Conservation (phyloP, 2,329 filamentous ascomycete species). For the Xylariaceae sp. region DNA sequence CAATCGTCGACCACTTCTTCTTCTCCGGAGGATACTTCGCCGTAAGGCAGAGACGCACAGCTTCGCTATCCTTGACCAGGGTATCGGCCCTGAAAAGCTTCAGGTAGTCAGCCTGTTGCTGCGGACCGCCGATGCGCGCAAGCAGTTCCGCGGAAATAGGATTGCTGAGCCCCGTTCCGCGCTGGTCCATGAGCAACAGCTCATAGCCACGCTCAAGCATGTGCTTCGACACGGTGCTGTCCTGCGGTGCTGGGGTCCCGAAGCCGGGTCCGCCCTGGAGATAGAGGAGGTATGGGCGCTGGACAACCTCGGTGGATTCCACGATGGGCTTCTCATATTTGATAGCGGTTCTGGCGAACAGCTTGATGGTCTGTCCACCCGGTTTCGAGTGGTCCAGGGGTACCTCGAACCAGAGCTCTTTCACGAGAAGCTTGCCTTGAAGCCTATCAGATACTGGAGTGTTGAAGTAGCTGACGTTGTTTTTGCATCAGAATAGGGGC, state of each 20-base stretch:
- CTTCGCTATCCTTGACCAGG: slow-evolving; percentile 85
- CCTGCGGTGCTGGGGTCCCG: slow-evolving; percentile 68
- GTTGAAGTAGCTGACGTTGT: background rate
- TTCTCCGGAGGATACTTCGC: slow-evolving; percentile 62
- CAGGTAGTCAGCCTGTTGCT: slow-evolving; percentile 73
- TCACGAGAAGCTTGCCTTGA: slow-evolving; percentile 66
- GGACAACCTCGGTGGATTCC: slow-evolving; percentile 34
- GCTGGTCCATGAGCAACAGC: slow-evolving; percentile 80
- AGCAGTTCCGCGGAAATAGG: slow-evolving; percentile 72
- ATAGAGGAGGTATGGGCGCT: slow-evolving; percentile 61
- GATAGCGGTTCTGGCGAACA: slow-evolving; percentile 72
- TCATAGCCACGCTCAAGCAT: slow-evolving; percentile 79
- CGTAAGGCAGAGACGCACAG: slow-evolving; percentile 71
- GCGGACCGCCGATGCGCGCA: slow-evolving; percentile 54
- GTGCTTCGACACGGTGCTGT: slow-evolving; percentile 62
- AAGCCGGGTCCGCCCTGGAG: slow-evolving; percentile 84
- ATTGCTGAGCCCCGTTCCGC: slow-evolving; percentile 80
- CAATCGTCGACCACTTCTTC: slow-evolving; percentile 78
- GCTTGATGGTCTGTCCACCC: slow-evolving; percentile 54
- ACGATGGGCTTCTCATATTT: slow-evolving; percentile 60
- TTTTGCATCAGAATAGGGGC: background rate
- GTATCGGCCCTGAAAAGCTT: slow-evolving; percentile 83
- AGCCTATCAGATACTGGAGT: slow-evolving; percentile 13
- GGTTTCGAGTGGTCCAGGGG: slow-evolving; percentile 71
- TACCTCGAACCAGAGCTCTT: slow-evolving; percentile 82